A percentile compares a stretch with the other conserved stretches of the same genome.
phyloP scores from a whole-genome alignment of 192 early-diverging fungal genomes.

The Geranomyces michiganensis region DNA sequence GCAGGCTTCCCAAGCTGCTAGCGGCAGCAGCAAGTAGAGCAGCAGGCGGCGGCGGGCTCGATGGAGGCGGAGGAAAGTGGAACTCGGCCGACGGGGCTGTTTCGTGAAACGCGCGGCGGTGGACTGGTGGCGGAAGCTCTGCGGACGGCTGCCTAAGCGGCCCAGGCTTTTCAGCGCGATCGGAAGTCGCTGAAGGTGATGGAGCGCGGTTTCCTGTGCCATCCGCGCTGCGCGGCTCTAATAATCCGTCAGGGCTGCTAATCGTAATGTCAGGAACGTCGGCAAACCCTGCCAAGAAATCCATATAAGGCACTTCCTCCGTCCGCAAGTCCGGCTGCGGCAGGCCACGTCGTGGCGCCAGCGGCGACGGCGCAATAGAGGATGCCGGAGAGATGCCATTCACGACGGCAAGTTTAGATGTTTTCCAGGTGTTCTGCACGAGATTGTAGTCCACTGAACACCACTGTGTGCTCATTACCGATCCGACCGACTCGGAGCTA shows the following conservation, averaged over 20 bases:
- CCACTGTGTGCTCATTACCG: constrained; percentile 6
- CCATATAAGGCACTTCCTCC: background rate
- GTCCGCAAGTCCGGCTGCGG: background rate
- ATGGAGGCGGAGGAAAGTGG: constrained; percentile 4
- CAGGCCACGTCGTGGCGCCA: background rate
- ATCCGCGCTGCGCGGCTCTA: no score
- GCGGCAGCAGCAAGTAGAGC: background rate
- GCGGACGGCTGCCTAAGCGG: background rate
- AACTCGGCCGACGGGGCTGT: background rate
- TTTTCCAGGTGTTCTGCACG: background rate
- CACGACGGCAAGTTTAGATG: background rate
- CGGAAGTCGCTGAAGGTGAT: background rate
- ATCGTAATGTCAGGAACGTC: background rate
- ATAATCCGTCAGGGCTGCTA: background rate
- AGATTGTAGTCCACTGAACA: constrained; percentile 9
- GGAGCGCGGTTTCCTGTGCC: background rate
- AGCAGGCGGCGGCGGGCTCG: background rate
- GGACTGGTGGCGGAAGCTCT: no score
- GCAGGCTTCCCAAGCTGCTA: background rate
- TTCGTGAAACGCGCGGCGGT: no score
- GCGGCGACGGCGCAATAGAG: background rate
- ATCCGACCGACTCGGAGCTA: constrained; percentile 8
- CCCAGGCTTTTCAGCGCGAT: background rate
- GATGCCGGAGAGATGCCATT: background rate
- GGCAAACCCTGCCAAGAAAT: background rate